Evolutionary conservation across 768 basidiomycete species (phyloP), one percentile per base, ranked within the genome.

Genomic region (Psilocybe subaeruginosa): DNA sequence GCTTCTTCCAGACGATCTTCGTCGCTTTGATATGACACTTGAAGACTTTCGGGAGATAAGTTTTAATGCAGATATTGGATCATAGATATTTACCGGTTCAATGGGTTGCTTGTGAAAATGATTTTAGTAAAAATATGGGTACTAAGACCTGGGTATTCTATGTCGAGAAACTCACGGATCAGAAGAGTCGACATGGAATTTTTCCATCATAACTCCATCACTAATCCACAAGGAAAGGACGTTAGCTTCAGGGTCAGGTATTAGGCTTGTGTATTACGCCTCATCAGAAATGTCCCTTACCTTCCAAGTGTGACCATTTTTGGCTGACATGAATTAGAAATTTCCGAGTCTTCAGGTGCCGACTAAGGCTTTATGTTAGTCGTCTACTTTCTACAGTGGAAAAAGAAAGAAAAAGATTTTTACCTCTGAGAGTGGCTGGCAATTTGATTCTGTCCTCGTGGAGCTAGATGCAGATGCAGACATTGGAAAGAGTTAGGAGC

Each of bases 131-230:
- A 35, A 35, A 35, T 11, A 2, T 35, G 33, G 33, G 33, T 35
- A 35, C 33, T 35, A 11, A 35, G 33, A 35, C 33, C 33, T 35
- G 11, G 3, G 33, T 35, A 35, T 35, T 35, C 11, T 35, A 35
- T 35, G 33, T 7, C 33, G 14, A 43, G 14, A 43, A 43, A 43
- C 62, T 27, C 52, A 63, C 62, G 39, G 56, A 55, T 63, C 62
- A 63, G 57, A 63, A 55, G 57, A 17, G 14, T 43, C 41, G 41
- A n/a, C n/a, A 45, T 19, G 33, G 30, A 48, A 53, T 43, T 14
- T 33, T 57, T 57, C 56, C 33, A 46, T 49, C 33, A 49, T 58
- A 53, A n/a, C 17, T 16, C 35, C 31, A 59, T 59, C 47, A 48
- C 47, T 41, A 19, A 33, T 29, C 57, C 57, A 54, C 27, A 7